Evolutionary conservation across 352 stramenopile species (phyloP).

Genomic region (Pythium vanterpoolii): DNA sequence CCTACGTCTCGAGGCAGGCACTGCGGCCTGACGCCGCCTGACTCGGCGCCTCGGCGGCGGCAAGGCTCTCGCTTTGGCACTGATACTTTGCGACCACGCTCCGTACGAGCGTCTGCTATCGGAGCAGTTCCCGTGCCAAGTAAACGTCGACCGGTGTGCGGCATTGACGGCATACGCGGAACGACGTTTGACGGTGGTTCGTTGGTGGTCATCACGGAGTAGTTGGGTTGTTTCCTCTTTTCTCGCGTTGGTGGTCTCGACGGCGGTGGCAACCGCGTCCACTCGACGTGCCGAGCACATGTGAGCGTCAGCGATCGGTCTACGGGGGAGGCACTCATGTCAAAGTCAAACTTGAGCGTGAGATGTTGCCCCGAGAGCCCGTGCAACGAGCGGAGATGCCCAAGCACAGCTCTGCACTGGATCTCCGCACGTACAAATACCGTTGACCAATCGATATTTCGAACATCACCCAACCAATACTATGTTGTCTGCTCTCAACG

Average conservation of each 20-base stretch:
- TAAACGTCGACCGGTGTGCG: conserved; percentile 29
- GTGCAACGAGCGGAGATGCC: background rate
- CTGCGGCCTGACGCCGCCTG: background rate
- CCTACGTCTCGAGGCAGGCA: background rate
- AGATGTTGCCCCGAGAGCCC: background rate
- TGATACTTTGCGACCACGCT: conserved; percentile 28
- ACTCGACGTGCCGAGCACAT: background rate
- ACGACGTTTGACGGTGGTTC: background rate
- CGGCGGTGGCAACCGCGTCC: background rate
- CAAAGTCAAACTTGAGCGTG: conserved; percentile 5
- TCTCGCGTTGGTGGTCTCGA: background rate
- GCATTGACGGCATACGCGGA: conserved; percentile 27
- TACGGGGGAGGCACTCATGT: background rate
- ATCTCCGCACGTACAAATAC: background rate
- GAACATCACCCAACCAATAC: background rate
- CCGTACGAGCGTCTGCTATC: conserved; percentile 26
- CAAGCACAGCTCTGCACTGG: background rate
- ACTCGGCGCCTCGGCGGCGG: conserved; percentile 9
- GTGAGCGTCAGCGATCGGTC: background rate
- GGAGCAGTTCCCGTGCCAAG: conserved; percentile 30
- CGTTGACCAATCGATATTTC: background rate
- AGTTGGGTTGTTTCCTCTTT: background rate
- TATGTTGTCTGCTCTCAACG: background rate
- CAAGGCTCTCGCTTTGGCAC: conserved; percentile 2
- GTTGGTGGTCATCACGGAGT: background rate